Percentiles rank a stretch among this genome's conserved stretches.
These are phyloP conservation scores for Ophiostoma himal-ulmi DNA, from an alignment of 2,329 filamentous ascomycete species.

Conservation along the genomic window DNA sequence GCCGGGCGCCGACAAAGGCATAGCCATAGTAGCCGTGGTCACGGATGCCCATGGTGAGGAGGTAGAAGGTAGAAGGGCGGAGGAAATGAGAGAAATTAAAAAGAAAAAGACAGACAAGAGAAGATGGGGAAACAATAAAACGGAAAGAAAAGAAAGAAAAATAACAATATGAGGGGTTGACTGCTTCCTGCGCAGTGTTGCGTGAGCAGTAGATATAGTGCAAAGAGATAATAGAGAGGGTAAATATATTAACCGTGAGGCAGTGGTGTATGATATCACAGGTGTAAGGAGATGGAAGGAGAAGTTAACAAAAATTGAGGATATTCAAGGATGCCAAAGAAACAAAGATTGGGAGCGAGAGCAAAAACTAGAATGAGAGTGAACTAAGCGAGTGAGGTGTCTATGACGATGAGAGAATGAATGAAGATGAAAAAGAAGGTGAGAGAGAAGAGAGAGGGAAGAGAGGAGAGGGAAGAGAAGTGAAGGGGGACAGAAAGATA, in stretches of 20 bases:
- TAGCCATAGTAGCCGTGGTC: conserved; percentile 47
- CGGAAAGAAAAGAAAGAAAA: neutral
- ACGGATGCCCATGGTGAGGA: conserved; percentile 28
- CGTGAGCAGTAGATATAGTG: neutral
- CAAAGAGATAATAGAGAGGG: neutral
- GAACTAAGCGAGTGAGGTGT: neutral
- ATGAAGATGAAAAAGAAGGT: neutral
- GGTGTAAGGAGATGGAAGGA: neutral
- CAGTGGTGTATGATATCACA: neutral
- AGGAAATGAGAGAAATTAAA: neutral
- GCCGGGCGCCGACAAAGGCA: conserved; percentile 68
- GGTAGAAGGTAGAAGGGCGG: neutral
- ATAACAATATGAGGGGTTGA: neutral
- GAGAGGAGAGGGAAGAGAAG: neutral
- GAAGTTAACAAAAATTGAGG: conserved; percentile 13
- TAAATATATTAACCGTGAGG: neutral
- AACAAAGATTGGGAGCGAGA: neutral
- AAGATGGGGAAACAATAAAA: too few relatives aligned
- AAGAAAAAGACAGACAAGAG: neutral
- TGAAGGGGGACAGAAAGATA: conserved; percentile 15
- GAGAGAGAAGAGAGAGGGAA: neutral
- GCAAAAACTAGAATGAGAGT: neutral
- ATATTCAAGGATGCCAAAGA: neutral
- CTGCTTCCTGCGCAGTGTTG: conserved; percentile 12
- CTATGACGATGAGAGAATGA: neutral